Evolutionary conservation across 1,284 basidiomycete genomes (phyloP).

Genomic region (Pseudozyma thailandica): DNA sequence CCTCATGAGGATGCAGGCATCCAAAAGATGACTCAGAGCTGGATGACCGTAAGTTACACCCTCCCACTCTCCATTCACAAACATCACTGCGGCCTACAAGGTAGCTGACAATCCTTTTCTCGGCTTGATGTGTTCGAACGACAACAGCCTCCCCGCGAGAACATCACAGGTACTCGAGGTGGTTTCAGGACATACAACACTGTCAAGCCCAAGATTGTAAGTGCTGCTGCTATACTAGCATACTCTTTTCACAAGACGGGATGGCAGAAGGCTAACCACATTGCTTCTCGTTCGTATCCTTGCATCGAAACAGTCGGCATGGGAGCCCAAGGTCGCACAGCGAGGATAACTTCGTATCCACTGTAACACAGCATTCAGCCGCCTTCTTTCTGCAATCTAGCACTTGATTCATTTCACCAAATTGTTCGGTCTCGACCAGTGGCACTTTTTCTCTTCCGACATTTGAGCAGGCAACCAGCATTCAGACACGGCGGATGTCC

Average conservation of each 20-base stretch:
- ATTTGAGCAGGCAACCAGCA: no score
- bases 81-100: not conserved
- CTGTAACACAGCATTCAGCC: not conserved
- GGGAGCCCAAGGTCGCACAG: constrained; percentile 63
- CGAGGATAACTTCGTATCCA: constrained; percentile 19
- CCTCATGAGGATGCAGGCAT: constrained; percentile 54
- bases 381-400: constrained; percentile 5
- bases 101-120: not conserved
- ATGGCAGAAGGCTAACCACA: not conserved
- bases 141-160: constrained; percentile 53
- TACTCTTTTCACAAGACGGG: constrained; percentile 1
- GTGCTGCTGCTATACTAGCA: not conserved
- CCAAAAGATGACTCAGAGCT: constrained; percentile 49
- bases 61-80: not conserved
- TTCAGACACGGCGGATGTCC: no score
- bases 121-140: not conserved
- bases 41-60: constrained; percentile 54
- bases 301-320: constrained; percentile 41
- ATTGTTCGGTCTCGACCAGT: not conserved
- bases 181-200: constrained; percentile 64
- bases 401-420: not conserved
- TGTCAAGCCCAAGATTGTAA: constrained; percentile 60
- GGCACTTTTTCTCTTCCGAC: no score
- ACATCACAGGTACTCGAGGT: constrained; percentile 64
- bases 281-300: not conserved